phyloP scores from a whole-genome alignment of 495 filamentous ascomycete genomes.

The Astrothelium macrocarpum region DNA sequence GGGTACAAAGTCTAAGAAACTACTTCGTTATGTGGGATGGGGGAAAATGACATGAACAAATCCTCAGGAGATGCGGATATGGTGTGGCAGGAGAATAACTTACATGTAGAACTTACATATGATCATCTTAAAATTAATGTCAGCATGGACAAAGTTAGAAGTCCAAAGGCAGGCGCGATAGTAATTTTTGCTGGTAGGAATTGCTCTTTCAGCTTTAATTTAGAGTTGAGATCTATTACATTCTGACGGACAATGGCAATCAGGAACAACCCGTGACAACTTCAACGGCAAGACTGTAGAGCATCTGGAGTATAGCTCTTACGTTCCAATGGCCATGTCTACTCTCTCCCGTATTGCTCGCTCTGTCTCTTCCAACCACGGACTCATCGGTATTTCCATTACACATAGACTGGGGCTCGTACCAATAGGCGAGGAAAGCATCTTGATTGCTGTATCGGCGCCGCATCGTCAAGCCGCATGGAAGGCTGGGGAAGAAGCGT shows the following conservation, averaged over 20 bases:
- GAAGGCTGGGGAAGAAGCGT: conserved; percentile 77
- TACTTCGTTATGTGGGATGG: not conserved
- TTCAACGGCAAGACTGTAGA: conserved; percentile 67
- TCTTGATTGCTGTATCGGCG: conserved; percentile 77
- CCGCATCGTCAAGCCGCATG: conserved; percentile 85
- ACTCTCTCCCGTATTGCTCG: conserved; percentile 63
- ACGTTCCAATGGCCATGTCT: conserved; percentile 62
- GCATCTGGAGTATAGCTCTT: conserved; percentile 74
- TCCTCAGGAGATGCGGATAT: conserved; percentile 9
- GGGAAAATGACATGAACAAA: not conserved
- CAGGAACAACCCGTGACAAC: conserved; percentile 79
- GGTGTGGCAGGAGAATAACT: conserved; percentile 28
- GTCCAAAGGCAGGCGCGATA: conserved; percentile 76
- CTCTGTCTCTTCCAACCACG: conserved; percentile 47
- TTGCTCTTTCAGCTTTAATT: too few species aligned
- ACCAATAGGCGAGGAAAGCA: conserved; percentile 82
- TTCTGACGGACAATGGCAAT: too few species aligned
- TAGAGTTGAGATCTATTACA: too few species aligned
- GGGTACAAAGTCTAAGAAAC: not conserved
- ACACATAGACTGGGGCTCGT: conserved; percentile 80
- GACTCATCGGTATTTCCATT: conserved; percentile 61
- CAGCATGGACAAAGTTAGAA: conserved; percentile 59
- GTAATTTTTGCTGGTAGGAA: conserved; percentile 74
- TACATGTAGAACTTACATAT: conserved; percentile 57
- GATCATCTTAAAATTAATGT: conserved; percentile 47